These are phyloP conservation scores for Pseudocercospora musae DNA, from an alignment of 2,329 filamentous ascomycete genomes.

Conservation along the genomic window DNA sequence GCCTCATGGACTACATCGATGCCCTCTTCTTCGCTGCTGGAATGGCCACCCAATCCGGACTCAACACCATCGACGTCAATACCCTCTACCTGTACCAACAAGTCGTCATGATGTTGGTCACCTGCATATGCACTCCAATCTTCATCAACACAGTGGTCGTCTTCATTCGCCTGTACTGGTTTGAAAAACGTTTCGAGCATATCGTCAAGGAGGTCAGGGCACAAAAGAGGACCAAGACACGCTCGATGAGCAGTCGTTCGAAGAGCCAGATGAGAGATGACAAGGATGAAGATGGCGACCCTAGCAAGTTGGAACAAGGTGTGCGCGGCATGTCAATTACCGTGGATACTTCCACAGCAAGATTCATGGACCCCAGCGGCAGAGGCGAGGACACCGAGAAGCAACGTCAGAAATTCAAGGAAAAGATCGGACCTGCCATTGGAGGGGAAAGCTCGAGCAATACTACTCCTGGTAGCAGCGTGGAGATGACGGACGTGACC, in stretches of 20 bases:
- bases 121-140: conserved; percentile 77
- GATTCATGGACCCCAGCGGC: conserved; percentile 53
- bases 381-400: conserved; percentile 49
- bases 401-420: conserved; percentile 34
- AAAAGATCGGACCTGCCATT: conserved; percentile 42
- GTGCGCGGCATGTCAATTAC: conserved; percentile 62
- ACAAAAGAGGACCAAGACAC: conserved; percentile 63
- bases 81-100: conserved; percentile 49
- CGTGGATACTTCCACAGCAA: conserved; percentile 40
- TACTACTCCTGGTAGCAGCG: background rate
- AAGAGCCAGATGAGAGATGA: conserved; percentile 17
- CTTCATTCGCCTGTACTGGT: conserved; percentile 93
- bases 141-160: conserved; percentile 83
- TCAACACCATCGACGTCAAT: conserved; percentile 69
- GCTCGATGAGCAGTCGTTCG: conserved; percentile 45
- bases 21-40: conserved; percentile 85
- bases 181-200: conserved; percentile 90
- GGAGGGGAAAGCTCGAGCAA: conserved; percentile 9
- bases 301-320: conserved; percentile 56
- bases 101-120: conserved; percentile 65
- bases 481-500: conserved; percentile 1
- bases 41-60: conserved; percentile 82
- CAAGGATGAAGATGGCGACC: conserved; percentile 39
- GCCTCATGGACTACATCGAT: conserved; percentile 71
- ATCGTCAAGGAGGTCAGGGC: conserved; percentile 70